These are phyloP conservation scores for Copromyces sp. DNA, from an alignment of 495 filamentous ascomycete species.

Conservation along the genomic window DNA sequence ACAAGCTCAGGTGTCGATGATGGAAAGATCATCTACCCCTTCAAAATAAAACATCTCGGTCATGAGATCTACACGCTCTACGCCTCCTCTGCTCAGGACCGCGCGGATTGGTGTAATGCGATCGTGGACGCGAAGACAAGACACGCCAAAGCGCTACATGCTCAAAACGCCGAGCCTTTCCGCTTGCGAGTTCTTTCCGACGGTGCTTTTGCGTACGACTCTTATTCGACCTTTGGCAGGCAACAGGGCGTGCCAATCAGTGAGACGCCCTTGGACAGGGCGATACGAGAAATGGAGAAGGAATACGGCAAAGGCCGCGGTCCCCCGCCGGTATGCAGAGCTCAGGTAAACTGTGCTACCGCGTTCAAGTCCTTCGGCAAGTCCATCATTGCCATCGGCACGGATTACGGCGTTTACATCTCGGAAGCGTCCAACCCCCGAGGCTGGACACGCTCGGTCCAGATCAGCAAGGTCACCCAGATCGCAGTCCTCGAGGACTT, in stretches of 20 bases:
- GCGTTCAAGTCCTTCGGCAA: conserved; percentile 73
- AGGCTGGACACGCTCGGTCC: conserved; percentile 78
- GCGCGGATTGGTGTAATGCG: conserved; percentile 84
- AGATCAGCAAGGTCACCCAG: conserved; percentile 70
- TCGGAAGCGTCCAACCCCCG: conserved; percentile 77
- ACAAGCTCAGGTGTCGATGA: conserved; percentile 38
- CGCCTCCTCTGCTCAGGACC: conserved; percentile 58
- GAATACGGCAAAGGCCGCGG: conserved; percentile 55
- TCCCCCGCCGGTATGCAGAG: conserved; percentile 67
- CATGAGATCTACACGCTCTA: conserved; percentile 83
- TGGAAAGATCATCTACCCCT: conserved; percentile 83
- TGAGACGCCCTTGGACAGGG: conserved; percentile 84
- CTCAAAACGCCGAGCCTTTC: conserved; percentile 96
- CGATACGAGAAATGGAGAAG: conserved; percentile 79
- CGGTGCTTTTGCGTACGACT: conserved; percentile 76
- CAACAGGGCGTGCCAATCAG: conserved; percentile 49
- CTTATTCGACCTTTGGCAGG: conserved; percentile 38
- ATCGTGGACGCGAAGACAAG: conserved; percentile 90
- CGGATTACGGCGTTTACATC: conserved; percentile 86
- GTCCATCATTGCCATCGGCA: conserved; percentile 88
- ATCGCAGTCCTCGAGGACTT: conserved; percentile 94
- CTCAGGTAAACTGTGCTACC: conserved; percentile 85
- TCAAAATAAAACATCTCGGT: conserved; percentile 94
- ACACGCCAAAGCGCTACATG: conserved; percentile 76
- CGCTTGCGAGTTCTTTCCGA: conserved; percentile 85